phyloP scores from a whole-genome alignment of 768 basidiomycete species.

The Suillus subaureus region DNA sequence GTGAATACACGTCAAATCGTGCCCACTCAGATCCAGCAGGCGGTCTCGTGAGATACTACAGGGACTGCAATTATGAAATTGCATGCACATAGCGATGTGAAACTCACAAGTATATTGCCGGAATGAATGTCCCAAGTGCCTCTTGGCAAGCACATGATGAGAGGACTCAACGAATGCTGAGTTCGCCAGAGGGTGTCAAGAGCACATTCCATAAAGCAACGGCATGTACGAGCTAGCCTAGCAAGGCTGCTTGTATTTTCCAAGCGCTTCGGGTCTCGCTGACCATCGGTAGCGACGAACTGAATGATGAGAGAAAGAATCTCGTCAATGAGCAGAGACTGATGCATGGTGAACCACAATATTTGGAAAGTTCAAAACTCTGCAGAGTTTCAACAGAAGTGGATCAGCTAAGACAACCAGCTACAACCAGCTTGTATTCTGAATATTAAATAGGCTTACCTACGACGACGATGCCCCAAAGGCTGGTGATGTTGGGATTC shows the following conservation, averaged over 20 bases:
- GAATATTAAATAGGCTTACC: conserved; percentile 1
- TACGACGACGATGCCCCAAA: background rate
- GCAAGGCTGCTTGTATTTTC: conserved; percentile 27
- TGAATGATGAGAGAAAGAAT: conserved; percentile 27
- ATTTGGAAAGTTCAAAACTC: background rate
- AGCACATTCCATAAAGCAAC: conserved; percentile 27
- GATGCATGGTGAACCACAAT: conserved; percentile 24
- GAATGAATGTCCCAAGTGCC: conserved; percentile 26
- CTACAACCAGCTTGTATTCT: background rate
- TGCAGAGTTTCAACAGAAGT: background rate
- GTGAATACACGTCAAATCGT: conserved; percentile 24
- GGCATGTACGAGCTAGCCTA: conserved; percentile 32
- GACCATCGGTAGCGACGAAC: conserved; percentile 25
- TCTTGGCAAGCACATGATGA: conserved; percentile 31
- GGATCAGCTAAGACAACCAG: background rate
- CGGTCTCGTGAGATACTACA: conserved; percentile 24
- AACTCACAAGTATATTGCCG: conserved; percentile 27
- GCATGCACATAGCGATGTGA: background rate
- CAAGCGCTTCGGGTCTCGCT: conserved; percentile 18
- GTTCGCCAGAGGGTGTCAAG: conserved; percentile 34
- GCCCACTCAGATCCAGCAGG: conserved; percentile 26
- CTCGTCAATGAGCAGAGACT: conserved; percentile 32
- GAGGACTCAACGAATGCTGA: conserved; percentile 31
- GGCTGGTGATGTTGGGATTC: background rate
- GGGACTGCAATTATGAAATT: conserved; percentile 1